phyloP scores from a whole-genome alignment of 1,139 yeast genomes.

The Yamadazyma trypodendri region DNA sequence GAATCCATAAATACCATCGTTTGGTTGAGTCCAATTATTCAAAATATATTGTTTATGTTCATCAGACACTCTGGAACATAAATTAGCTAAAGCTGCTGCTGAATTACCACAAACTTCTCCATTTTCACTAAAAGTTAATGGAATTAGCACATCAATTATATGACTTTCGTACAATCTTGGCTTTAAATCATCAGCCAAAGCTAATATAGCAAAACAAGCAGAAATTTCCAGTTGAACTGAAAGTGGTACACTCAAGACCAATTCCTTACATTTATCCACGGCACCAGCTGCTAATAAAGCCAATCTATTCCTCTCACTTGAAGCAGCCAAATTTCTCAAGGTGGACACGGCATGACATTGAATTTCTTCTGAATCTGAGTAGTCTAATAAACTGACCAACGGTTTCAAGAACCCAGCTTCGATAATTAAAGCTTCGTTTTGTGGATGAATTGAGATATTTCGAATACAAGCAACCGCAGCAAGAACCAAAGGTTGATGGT shows the following conservation, averaged over 20 bases:
- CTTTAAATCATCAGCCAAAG: constrained; percentile 93
- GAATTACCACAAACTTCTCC: constrained; percentile 98
- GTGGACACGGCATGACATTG: constrained; percentile 98
- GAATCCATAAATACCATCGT: constrained; percentile 85
- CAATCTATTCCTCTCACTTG: constrained; percentile 87
- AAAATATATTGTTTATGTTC: constrained; percentile 77
- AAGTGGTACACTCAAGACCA: constrained; percentile 81
- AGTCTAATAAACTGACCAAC: constrained; percentile 78
- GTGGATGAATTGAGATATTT: constrained; percentile 93
- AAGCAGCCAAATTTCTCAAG: constrained; percentile 91
- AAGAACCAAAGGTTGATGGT: constrained; percentile 86
- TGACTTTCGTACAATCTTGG: constrained; percentile 80
- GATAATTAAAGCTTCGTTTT: constrained; percentile 90
- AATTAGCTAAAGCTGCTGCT: constrained; percentile 95
- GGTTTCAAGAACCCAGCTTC: constrained; percentile 96
- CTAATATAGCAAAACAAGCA: constrained; percentile 96
- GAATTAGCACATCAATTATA: constrained; percentile 84
- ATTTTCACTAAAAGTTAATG: constrained; percentile 82
- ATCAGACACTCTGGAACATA: constrained; percentile 80
- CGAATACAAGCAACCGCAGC: constrained; percentile 99
- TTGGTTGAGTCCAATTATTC: constrained; percentile 75
- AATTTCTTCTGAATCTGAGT: constrained; percentile 88
- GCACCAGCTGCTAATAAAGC: constrained; percentile 96
- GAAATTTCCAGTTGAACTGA: constrained; percentile 93
- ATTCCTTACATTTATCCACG: constrained; percentile 85